These are phyloP conservation scores for Solanum pinnatisectum DNA, from an alignment of 257 asterid species.

Conservation along the genomic window DNA sequence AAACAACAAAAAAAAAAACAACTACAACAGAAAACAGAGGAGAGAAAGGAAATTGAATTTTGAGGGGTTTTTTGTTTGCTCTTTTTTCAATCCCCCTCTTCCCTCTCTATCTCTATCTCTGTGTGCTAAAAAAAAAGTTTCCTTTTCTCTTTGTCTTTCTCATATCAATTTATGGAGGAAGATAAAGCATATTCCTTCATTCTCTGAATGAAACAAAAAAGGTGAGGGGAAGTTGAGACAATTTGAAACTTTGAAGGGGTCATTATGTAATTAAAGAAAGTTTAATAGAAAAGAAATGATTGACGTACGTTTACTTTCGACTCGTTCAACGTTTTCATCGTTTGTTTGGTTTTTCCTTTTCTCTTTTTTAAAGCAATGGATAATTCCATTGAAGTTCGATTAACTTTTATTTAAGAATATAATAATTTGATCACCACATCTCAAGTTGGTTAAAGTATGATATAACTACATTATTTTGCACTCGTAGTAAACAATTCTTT, in stretches of 20 bases:
- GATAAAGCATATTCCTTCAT: constrained; percentile 32
- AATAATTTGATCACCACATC: rapidly evolving
- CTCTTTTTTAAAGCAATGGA: too few relatives aligned
- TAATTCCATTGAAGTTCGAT: too few relatives aligned
- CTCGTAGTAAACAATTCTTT: too few relatives aligned
- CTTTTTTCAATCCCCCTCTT: constrained; percentile 4
- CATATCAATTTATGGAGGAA: constrained; percentile 1
- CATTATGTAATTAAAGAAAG: background rate
- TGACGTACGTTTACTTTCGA: background rate
- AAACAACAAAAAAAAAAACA: background rate
- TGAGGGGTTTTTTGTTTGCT: constrained; percentile 15
- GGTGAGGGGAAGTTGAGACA: background rate
- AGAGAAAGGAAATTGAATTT: constrained; percentile 1
- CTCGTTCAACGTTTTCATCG: background rate
- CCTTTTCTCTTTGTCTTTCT: background rate
- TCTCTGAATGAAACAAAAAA: constrained; percentile 8
- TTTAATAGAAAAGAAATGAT: background rate
- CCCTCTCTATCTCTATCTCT: constrained; percentile 2
- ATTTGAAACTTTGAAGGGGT: background rate
- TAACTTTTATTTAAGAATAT: too few relatives aligned
- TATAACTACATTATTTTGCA: too few relatives aligned
- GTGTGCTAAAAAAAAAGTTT: background rate
- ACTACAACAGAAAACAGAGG: background rate
- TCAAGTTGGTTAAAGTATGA: too few relatives aligned
- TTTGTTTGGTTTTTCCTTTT: background rate